Conservation (phyloP, 2,329 filamentous ascomycete species). For the Mariannaea sp. region DNA sequence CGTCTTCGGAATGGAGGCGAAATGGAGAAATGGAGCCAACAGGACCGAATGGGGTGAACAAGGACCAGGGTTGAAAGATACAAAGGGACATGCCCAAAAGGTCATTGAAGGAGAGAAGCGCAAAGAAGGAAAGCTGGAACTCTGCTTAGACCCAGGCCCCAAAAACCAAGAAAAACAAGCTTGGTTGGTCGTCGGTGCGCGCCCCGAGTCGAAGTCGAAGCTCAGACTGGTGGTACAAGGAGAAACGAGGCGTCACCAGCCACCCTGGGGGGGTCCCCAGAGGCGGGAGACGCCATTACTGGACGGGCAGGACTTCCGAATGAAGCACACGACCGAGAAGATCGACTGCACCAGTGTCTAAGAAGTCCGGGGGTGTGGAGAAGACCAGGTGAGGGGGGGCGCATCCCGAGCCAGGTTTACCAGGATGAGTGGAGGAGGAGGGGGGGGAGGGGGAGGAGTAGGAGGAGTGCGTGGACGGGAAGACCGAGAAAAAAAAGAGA, state of each 20-base stretch:
- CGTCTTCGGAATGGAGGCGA: conserved; percentile 7
- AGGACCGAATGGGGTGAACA: conserved; percentile 20
- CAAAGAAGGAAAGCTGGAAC: not conserved
- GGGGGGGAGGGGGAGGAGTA: not conserved
- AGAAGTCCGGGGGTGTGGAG: conserved; percentile 13
- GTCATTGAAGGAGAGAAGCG: not conserved
- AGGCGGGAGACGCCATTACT: not conserved
- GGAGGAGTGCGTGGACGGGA: not conserved
- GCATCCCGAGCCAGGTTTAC: not conserved
- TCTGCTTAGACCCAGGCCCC: no score
- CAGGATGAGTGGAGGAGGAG: no score
- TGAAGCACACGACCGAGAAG: conserved; percentile 34
- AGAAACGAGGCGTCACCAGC: not conserved
- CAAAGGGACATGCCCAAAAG: conserved; percentile 10
- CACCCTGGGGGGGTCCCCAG: conserved; percentile 4
- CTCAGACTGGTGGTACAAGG: no score
- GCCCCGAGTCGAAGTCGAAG: no score
- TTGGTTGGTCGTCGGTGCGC: not conserved
- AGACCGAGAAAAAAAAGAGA: not conserved
- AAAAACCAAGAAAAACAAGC: no score
- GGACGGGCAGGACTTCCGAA: conserved; percentile 28
- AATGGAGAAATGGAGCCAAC: conserved; percentile 27
- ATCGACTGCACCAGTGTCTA: conserved; percentile 26
- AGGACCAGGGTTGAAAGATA: not conserved
- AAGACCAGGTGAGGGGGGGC: conserved; percentile 11